A percentile compares a stretch with the other conserved stretches of the same genome.
Evolutionary conservation across 306 rosid species (phyloP).

Genomic region (Cicer cuneatum): DNA sequence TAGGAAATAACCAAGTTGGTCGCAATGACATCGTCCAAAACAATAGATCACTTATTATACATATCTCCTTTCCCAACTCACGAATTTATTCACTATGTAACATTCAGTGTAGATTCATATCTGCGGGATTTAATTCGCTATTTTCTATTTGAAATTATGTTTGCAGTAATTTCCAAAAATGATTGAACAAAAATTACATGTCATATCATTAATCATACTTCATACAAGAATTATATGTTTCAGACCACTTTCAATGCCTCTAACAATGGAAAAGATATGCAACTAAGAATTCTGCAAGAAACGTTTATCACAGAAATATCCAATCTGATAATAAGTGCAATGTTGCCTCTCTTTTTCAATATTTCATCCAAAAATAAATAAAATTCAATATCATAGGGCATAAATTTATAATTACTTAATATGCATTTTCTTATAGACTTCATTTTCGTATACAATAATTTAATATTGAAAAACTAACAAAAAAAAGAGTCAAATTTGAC

Average conservation of each 20-base stretch:
- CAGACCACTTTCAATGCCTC: constrained; percentile 19
- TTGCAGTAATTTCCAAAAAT: neutral
- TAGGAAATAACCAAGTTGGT: no score
- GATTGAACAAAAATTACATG: neutral
- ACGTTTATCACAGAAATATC: neutral
- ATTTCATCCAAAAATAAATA: constrained; percentile 26
- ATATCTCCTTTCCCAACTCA: neutral
- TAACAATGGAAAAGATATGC: constrained; percentile 17
- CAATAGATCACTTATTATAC: neutral
- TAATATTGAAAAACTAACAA: constrained; percentile 4
- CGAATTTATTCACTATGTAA: no score
- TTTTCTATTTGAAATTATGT: no score
- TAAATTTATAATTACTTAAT: constrained; percentile 12
- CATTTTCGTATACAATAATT: constrained; percentile 6
- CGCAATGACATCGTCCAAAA: neutral
- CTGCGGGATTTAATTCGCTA: no score
- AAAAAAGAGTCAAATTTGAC: neutral
- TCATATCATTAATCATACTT: neutral
- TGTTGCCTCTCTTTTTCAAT: neutral
- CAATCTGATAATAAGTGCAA: neutral
- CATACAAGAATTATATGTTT: neutral
- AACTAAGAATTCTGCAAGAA: neutral
- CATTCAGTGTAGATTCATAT: no score
- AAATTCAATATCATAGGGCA: constrained; percentile 20
- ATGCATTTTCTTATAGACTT: constrained; percentile 8